Conservation (phyloP, 306 rosid genomes). For the Elaeagnus macrophylla region DNA sequence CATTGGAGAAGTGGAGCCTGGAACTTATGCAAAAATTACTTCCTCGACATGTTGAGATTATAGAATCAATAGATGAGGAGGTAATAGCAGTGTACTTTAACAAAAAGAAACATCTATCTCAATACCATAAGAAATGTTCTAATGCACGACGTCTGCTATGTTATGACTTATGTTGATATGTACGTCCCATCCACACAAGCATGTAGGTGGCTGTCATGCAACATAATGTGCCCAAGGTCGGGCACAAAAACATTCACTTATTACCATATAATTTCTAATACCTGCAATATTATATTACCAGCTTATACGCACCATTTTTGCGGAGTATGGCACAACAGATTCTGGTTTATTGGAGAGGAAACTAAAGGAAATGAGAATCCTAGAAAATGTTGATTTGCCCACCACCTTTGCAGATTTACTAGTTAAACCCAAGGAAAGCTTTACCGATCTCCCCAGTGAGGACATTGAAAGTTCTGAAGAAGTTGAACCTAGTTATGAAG, state of each 20-base stretch:
- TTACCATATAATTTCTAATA: slow-evolving; percentile 20
- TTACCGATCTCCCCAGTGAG: slow-evolving; percentile 20
- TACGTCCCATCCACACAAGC: no score
- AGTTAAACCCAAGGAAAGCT: slow-evolving; percentile 39
- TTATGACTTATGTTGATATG: no score
- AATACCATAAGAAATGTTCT: no score
- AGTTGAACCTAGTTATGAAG: slow-evolving; percentile 8
- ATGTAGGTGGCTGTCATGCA: no score
- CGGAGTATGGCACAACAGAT: slow-evolving; percentile 64
- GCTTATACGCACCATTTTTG: slow-evolving; percentile 59
- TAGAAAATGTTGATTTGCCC: slow-evolving; percentile 89
- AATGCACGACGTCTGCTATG: no score
- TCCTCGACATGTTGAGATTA: slow-evolving; percentile 92
- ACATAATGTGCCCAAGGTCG: no score
- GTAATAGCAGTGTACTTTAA: slow-evolving; percentile 25
- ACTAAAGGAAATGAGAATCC: slow-evolving; percentile 80
- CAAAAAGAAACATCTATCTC: no score
- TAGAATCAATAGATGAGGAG: slow-evolving; percentile 87
- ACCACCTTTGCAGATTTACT: slow-evolving; percentile 47
- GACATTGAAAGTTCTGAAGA: slow-evolving; percentile 31
- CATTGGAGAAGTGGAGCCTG: slow-evolving; percentile 95
- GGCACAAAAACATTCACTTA: not conserved
- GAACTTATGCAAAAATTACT: slow-evolving; percentile 84
- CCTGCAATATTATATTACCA: slow-evolving; percentile 36
- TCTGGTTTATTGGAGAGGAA: slow-evolving; percentile 51